These are phyloP conservation scores for Phoma sp. DNA, from an alignment of 2,329 filamentous ascomycete genomes.

Conservation along the genomic window DNA sequence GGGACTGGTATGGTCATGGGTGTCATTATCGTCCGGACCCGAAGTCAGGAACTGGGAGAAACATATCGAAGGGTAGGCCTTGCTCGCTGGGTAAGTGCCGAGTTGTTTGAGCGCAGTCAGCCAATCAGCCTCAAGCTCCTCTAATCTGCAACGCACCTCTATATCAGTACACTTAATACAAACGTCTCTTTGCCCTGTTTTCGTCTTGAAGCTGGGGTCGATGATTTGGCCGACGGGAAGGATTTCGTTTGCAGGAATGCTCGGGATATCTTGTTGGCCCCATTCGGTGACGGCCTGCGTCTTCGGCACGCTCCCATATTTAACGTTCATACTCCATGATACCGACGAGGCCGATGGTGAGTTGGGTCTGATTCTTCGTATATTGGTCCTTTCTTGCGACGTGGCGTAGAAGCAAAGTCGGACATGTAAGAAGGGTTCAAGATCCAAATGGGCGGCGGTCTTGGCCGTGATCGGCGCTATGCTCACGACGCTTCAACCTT, in stretches of 20 bases:
- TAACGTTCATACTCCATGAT: neutral
- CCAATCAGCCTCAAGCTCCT: neutral
- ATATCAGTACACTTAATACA: no score
- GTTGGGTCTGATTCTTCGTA: no score
- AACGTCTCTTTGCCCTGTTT: no score
- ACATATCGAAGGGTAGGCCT: slow-evolving; percentile 1
- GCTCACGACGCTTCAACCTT: neutral
- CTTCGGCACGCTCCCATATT: neutral
- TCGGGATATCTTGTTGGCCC: no score
- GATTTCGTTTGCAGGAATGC: no score
- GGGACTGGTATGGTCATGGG: neutral
- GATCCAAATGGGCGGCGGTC: no score
- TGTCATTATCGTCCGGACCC: neutral
- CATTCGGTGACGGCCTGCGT: no score
- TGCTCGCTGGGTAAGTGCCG: neutral
- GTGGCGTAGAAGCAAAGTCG: neutral
- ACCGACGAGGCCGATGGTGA: no score
- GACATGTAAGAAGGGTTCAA: neutral
- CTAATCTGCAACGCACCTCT: no score
- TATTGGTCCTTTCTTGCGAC: neutral
- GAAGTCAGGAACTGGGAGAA: neutral
- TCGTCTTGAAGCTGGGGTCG: no score
- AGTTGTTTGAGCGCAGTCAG: neutral
- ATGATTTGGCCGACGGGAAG: no score
- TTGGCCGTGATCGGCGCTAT: neutral